phyloP scores from a whole-genome alignment of 148 eudicot genomes.

The Spergularia bocconei region DNA sequence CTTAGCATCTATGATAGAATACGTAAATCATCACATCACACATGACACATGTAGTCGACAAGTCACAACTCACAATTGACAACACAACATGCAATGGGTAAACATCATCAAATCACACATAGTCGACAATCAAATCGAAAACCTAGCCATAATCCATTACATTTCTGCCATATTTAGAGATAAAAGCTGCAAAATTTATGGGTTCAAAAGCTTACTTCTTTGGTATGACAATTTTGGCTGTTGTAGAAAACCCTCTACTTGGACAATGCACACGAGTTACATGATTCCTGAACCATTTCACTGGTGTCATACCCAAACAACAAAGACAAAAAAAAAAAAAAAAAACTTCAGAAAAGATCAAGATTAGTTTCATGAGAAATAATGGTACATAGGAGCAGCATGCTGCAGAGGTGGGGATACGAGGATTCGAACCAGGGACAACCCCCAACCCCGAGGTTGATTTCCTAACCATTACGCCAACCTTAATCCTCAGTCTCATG shows the following conservation, averaged over 20 bases:
- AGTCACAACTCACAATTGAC: not conserved
- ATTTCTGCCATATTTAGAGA: not conserved
- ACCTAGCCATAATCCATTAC: not conserved
- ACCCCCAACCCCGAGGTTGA: no score
- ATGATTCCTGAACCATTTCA: conserved; percentile 36
- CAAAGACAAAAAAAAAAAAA: not conserved
- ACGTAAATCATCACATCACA: no score
- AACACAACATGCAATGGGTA: not conserved
- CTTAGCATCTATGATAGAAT: not conserved
- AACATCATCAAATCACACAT: not conserved
- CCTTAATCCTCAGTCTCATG: not conserved
- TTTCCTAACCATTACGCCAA: no score
- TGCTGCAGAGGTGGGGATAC: no score
- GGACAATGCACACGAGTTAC: conserved; percentile 26
- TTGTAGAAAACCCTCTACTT: conserved; percentile 58
- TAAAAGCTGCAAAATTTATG: not conserved
- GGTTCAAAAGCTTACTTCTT: conserved; percentile 57
- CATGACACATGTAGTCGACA: no score
- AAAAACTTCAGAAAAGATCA: no score
- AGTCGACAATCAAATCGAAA: not conserved
- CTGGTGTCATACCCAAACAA: conserved; percentile 29
- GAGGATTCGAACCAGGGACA: no score
- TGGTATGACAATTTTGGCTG: conserved; percentile 45
- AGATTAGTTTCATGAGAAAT: no score
- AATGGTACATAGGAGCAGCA: not conserved